These are phyloP conservation scores for Tricholoma furcatifolium DNA, from an alignment of 768 basidiomycete genomes.

Conservation along the genomic window DNA sequence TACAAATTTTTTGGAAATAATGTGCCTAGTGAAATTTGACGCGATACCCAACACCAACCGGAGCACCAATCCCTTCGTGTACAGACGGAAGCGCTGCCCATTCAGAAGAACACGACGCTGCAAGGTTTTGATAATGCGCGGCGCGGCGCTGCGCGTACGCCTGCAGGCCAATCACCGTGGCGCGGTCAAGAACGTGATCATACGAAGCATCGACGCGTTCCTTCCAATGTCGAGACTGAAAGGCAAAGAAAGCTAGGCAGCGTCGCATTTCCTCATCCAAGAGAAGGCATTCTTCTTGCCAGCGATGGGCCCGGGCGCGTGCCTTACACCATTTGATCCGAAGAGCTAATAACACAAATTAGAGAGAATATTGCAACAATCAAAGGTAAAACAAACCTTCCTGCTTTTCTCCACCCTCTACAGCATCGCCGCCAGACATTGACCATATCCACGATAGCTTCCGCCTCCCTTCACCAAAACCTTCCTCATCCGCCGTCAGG, in stretches of 20 bases:
- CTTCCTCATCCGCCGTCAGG: background rate
- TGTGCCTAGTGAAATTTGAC: no score
- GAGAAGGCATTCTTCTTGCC: conserved; percentile 33
- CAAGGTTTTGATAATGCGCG: no score
- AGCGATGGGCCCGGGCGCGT: conserved; percentile 26
- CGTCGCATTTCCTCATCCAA: conserved; percentile 34
- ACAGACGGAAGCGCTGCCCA: no score
- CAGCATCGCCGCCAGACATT: background rate
- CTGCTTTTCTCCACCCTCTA: conserved; percentile 3
- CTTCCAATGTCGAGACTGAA: background rate
- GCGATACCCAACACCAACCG: no score
- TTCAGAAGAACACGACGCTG: no score
- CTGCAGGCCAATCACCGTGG: background rate
- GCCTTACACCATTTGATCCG: conserved; percentile 30
- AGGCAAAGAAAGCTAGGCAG: conserved; percentile 9
- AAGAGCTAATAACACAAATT: background rate
- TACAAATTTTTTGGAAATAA: no score
- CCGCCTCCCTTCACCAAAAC: background rate
- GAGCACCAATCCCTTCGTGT: no score
- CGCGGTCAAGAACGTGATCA: background rate
- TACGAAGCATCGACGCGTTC: background rate
- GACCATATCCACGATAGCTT: conserved; percentile 3
- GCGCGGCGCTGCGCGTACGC: background rate
- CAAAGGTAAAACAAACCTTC: background rate
- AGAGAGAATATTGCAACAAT: background rate